Evolutionary conservation across 768 basidiomycete genomes (phyloP).

Genomic region (Leucogyrophana mollusca): DNA sequence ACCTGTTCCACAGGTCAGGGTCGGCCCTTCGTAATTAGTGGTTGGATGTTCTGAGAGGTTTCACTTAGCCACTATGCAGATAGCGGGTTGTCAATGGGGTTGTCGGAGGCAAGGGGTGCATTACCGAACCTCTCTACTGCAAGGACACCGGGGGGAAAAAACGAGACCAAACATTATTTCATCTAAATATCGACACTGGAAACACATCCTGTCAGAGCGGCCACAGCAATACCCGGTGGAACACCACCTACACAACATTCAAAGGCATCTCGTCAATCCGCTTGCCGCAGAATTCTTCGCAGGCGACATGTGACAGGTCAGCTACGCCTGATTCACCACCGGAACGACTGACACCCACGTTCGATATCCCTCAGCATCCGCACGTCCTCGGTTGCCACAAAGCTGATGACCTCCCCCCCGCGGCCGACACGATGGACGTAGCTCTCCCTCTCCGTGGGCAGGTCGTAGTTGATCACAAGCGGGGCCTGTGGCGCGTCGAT

Average conservation of each 20-base stretch:
- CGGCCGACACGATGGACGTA: slow-evolving; percentile 98
- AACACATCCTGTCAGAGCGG: slow-evolving; percentile 13
- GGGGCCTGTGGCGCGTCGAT: slow-evolving; percentile 98
- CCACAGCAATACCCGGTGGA: slow-evolving; percentile 8
- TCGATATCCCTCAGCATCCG: slow-evolving; percentile 92
- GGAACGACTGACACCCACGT: slow-evolving; percentile 55
- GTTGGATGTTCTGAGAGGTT: too few relatives aligned
- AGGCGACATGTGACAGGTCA: slow-evolving; percentile 3
- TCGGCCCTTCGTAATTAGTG: too few relatives aligned
- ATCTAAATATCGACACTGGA: too few relatives aligned
- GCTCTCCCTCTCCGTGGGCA: slow-evolving; percentile 93
- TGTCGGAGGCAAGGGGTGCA: too few relatives aligned
- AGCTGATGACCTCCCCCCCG: slow-evolving; percentile 96
- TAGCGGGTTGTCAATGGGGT: too few relatives aligned
- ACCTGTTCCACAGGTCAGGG: too few relatives aligned
- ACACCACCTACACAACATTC: slow-evolving; percentile 75
- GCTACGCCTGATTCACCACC: not conserved
- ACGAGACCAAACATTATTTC: too few relatives aligned
- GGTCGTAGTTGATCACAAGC: slow-evolving; percentile 92
- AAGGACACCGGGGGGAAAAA: too few relatives aligned
- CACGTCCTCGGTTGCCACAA: slow-evolving; percentile 94
- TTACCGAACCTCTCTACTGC: too few relatives aligned
- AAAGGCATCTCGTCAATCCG: slow-evolving; percentile 98
- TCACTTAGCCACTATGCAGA: too few relatives aligned
- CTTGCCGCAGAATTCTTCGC: slow-evolving; percentile 81